These are phyloP conservation scores for Gyrodon lividus DNA, from an alignment of 768 basidiomycete genomes.

Conservation along the genomic window DNA sequence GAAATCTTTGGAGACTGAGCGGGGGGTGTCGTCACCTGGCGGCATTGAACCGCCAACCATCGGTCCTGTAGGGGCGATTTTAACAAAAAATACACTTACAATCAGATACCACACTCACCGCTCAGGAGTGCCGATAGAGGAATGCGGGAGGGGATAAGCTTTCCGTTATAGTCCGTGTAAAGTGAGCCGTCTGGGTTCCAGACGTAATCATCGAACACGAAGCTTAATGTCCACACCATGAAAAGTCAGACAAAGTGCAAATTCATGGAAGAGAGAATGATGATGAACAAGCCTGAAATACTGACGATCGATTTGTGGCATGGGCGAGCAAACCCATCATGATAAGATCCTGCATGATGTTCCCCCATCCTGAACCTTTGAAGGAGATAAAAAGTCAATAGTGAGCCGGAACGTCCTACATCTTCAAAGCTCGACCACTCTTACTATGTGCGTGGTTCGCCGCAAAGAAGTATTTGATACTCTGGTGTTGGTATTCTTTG, in stretches of 20 bases:
- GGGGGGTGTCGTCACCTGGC: constrained; percentile 29
- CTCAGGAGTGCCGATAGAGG: constrained; percentile 41
- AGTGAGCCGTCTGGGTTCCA: constrained; percentile 37
- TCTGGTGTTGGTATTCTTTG: constrained; percentile 31
- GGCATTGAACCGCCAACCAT: constrained; percentile 42
- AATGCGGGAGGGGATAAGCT: constrained; percentile 38
- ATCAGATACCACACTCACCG: constrained; percentile 24
- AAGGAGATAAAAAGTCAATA: background rate
- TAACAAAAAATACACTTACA: background rate
- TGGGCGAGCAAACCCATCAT: constrained; percentile 38
- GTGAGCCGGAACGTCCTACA: background rate
- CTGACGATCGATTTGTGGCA: constrained; percentile 35
- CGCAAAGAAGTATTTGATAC: constrained; percentile 44
- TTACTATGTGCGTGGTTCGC: constrained; percentile 46
- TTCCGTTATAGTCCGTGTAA: constrained; percentile 38
- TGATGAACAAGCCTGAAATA: background rate
- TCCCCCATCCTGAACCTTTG: constrained; percentile 40
- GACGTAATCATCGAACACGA: constrained; percentile 44
- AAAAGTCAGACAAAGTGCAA: constrained; percentile 4
- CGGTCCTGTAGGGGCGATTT: constrained; percentile 31
- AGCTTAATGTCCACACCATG: constrained; percentile 21
- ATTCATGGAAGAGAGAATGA: background rate
- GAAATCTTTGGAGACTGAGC: constrained; percentile 36
- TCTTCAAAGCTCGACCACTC: constrained; percentile 6
- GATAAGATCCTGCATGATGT: constrained; percentile 41